A percentile compares a stretch with the other conserved stretches of the same genome.
phyloP scores from a whole-genome alignment of 2,329 filamentous ascomycete genomes.

The Lachnellula subtilissima region DNA sequence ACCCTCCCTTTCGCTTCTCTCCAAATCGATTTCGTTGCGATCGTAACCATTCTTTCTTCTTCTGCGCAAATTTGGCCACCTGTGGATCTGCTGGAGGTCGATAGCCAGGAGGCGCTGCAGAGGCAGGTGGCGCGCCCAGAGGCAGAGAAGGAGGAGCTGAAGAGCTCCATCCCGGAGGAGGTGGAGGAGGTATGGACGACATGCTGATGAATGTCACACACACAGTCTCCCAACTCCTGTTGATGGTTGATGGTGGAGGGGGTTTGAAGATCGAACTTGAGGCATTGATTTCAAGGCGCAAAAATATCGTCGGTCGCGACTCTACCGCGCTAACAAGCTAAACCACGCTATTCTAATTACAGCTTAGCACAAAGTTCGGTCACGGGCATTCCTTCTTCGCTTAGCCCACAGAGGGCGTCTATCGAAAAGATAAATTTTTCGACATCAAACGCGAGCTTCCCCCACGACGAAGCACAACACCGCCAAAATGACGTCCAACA shows the following conservation, averaged over 20 bases:
- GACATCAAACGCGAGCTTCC: constrained; percentile 31
- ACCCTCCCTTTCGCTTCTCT: constrained; percentile 94
- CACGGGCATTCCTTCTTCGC: background rate
- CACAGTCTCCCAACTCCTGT: constrained; percentile 25
- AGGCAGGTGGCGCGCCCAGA: constrained; percentile 39
- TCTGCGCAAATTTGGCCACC: constrained; percentile 91
- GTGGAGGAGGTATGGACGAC: constrained; percentile 59
- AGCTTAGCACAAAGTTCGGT: too few relatives aligned
- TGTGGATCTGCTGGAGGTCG: constrained; percentile 76
- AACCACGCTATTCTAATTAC: too few relatives aligned
- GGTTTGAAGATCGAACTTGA: background rate
- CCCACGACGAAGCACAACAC: constrained; percentile 30
- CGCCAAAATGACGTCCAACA: constrained; percentile 48
- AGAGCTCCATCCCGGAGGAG: constrained; percentile 62
- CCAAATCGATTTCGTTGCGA: constrained; percentile 88
- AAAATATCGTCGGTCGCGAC: background rate
- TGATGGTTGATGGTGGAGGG: constrained; percentile 11
- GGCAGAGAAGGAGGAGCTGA: constrained; percentile 47
- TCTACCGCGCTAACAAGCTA: background rate
- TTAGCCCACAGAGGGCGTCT: background rate
- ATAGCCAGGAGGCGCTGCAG: constrained; percentile 80
- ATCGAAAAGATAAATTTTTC: background rate
- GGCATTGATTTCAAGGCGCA: background rate
- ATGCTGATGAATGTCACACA: constrained; percentile 37
- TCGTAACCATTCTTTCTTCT: constrained; percentile 98